Conservation (phyloP, 2,329 filamentous ascomycete species). For the Conoideocrella luteorostrata region DNA sequence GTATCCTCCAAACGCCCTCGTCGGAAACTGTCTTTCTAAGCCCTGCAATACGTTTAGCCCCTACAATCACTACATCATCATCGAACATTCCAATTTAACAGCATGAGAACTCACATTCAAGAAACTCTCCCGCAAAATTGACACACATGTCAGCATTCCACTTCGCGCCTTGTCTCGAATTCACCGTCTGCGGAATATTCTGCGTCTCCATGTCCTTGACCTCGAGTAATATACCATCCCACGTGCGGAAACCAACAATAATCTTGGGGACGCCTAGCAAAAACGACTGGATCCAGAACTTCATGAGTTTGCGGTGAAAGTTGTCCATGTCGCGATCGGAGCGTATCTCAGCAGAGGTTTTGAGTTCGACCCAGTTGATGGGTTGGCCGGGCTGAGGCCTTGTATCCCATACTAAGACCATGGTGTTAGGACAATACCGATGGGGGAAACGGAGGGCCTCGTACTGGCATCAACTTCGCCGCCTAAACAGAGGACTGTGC, state of each 20-base stretch:
- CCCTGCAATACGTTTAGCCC: slow-evolving; percentile 40
- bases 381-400: slow-evolving; percentile 64
- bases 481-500: slow-evolving; percentile 67
- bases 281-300: slow-evolving; percentile 96
- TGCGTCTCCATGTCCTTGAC: slow-evolving; percentile 77
- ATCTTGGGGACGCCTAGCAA: slow-evolving; percentile 88
- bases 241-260: slow-evolving; percentile 79
- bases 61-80: too few species aligned
- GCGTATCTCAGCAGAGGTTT: slow-evolving; percentile 72
- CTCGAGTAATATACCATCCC: slow-evolving; percentile 61
- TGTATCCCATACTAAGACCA: slow-evolving; percentile 65
- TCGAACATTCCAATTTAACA: too few species aligned
- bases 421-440: too few species aligned
- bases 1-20: slow-evolving; percentile 75
- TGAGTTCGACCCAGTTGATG: slow-evolving; percentile 91
- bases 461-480: slow-evolving; percentile 88
- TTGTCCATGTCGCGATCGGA: slow-evolving; percentile 62
- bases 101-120: slow-evolving; percentile 57
- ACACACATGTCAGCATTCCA: slow-evolving; percentile 96
- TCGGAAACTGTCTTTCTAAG: slow-evolving; percentile 57
- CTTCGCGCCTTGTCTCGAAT: slow-evolving; percentile 53
- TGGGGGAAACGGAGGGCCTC: too few species aligned
- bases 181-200: slow-evolving; percentile 69
- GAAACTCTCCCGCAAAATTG: slow-evolving; percentile 73
- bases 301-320: slow-evolving; percentile 85